A percentile compares a stretch with the other conserved stretches of the same genome.
These are phyloP conservation scores for Fusarium palustre DNA, from an alignment of 2,329 filamentous ascomycete genomes.

Conservation along the genomic window DNA sequence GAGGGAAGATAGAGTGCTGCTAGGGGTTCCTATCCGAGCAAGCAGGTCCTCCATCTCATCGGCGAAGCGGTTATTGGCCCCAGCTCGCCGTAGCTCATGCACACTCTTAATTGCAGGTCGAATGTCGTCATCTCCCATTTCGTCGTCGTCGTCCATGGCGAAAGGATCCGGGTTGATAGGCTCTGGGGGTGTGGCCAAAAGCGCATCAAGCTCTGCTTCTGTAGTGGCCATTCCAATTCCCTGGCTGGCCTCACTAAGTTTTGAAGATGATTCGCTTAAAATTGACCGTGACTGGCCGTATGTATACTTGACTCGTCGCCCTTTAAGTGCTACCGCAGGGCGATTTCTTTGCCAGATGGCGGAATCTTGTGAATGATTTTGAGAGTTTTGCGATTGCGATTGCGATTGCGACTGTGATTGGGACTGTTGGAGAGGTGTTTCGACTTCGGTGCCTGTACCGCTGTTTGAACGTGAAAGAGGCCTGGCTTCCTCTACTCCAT, in stretches of 20 bases:
- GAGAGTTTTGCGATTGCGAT: slow-evolving; percentile 13
- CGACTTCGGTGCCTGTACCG: slow-evolving; percentile 27
- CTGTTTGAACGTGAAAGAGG: slow-evolving; percentile 27
- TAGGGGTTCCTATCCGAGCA: slow-evolving; percentile 68
- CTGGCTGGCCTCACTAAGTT: slow-evolving; percentile 39
- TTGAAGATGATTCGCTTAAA: slow-evolving; percentile 47
- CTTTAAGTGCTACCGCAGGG: slow-evolving; percentile 45
- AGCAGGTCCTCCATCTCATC: slow-evolving; percentile 74
- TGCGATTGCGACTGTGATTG: slow-evolving; percentile 5
- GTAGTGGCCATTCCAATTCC: slow-evolving; percentile 36
- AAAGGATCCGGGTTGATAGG: slow-evolving; percentile 45
- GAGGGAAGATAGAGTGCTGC: slow-evolving; percentile 60
- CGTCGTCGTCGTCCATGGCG: slow-evolving; percentile 46
- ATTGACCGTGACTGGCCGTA: slow-evolving; percentile 52
- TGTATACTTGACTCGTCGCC: slow-evolving; percentile 51
- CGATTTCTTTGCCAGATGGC: slow-evolving; percentile 44
- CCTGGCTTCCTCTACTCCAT: slow-evolving; percentile 13
- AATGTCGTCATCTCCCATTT: slow-evolving; percentile 55
- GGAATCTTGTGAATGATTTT: slow-evolving; percentile 34
- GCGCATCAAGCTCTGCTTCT: slow-evolving; percentile 41
- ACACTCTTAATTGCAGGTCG: slow-evolving; percentile 70
- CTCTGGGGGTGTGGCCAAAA: slow-evolving; percentile 41
- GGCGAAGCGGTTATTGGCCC: slow-evolving; percentile 73
- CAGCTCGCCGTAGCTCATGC: slow-evolving; percentile 73
- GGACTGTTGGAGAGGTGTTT: slow-evolving; percentile 40